Conservation (phyloP, 2,329 filamentous ascomycete species). For the Colletotrichum abscissum region DNA sequence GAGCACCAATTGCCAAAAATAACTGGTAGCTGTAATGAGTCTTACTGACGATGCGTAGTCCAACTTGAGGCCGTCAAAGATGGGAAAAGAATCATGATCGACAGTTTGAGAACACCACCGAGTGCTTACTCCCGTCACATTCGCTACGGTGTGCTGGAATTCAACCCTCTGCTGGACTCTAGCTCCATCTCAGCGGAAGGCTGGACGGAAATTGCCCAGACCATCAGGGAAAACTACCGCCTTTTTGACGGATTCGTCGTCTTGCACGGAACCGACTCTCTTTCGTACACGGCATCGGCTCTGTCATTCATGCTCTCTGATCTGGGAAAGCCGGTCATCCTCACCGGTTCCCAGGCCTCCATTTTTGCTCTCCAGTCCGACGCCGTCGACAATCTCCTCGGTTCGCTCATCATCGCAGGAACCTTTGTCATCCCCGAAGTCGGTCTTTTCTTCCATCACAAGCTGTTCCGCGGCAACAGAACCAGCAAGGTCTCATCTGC, state of each 20-base stretch:
- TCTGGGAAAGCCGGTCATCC: conserved; percentile 88
- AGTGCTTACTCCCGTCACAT: conserved; percentile 85
- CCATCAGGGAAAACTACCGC: conserved; percentile 87
- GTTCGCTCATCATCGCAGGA: conserved; percentile 88
- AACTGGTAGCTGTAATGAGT: background rate
- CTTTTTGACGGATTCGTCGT: conserved; percentile 92
- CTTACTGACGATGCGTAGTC: conserved; percentile 45
- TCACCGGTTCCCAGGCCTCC: conserved; percentile 85
- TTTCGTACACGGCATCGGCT: conserved; percentile 90
- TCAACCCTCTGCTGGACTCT: conserved; percentile 86
- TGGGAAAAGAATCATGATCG: conserved; percentile 63
- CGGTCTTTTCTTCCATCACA: conserved; percentile 93
- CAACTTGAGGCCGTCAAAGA: conserved; percentile 63
- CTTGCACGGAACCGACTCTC: conserved; percentile 89
- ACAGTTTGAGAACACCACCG: conserved; percentile 81
- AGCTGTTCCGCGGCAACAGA: conserved; percentile 87
- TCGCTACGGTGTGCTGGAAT: conserved; percentile 87
- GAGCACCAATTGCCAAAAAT: background rate
- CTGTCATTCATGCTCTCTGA: conserved; percentile 94
- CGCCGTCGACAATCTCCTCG: conserved; percentile 89
- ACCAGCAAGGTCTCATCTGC: conserved; percentile 90
- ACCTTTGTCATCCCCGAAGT: conserved; percentile 95
- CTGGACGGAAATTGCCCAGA: conserved; percentile 85
- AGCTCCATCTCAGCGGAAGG: conserved; percentile 88
- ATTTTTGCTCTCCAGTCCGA: conserved; percentile 94